A percentile compares a stretch with the other conserved stretches of the same genome.
phyloP scores from a whole-genome alignment of 768 basidiomycete genomes.

The Leccinum olivaceopallidum region DNA sequence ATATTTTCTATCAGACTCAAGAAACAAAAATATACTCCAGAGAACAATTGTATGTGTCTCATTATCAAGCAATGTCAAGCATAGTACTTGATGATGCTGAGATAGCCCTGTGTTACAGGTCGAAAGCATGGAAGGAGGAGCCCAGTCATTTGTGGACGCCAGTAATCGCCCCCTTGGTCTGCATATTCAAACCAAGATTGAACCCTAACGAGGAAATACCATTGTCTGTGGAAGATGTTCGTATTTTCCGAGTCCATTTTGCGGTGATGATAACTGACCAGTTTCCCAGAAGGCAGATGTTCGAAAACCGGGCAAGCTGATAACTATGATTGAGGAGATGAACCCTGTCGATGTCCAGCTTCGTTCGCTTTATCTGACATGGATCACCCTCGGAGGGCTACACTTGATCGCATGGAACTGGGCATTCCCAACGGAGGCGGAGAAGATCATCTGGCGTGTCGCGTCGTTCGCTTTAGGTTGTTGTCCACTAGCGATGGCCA shows the following conservation, averaged over 20 bases:
- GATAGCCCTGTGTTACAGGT: not conserved
- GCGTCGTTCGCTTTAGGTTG: not conserved
- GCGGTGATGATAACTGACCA: not conserved
- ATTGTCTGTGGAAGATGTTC: not conserved
- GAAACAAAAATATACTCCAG: not conserved
- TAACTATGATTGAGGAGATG: not conserved
- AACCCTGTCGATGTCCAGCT: not conserved
- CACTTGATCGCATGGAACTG: slow-evolving; percentile 8
- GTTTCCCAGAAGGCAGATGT: not conserved
- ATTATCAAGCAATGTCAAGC: not conserved
- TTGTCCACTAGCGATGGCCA: not conserved
- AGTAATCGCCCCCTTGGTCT: not conserved
- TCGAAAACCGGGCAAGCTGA: not conserved
- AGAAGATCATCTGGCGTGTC: not conserved
- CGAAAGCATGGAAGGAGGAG: not conserved
- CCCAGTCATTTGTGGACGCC: not conserved
- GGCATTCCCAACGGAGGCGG: not conserved
- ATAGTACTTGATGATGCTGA: not conserved
- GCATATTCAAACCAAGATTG: not conserved
- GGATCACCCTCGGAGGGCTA: not conserved
- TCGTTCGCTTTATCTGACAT: not conserved
- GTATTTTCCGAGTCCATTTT: too few species aligned
- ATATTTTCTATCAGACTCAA: not conserved
- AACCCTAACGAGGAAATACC: not conserved
- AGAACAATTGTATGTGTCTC: not conserved